These are phyloP conservation scores for Zanthoxylum bungeanum DNA, from an alignment of 345 rosid species.

Conservation along the genomic window DNA sequence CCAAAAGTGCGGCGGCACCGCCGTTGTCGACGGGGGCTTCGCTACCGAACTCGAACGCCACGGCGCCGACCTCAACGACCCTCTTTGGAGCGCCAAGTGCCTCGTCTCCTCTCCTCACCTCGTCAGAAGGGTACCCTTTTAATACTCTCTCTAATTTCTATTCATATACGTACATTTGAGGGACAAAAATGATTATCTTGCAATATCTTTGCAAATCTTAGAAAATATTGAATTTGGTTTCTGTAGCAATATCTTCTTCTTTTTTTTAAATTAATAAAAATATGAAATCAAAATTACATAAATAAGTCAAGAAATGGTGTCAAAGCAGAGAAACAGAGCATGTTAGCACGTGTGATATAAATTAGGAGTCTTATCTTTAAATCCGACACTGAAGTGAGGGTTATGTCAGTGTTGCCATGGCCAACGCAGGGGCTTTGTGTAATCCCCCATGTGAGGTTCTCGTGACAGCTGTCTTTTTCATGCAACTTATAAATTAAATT, in stretches of 20 bases:
- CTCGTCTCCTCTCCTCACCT: constrained; percentile 80
- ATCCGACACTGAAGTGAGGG: neutral
- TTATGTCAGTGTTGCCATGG: neutral
- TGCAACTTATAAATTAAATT: neutral
- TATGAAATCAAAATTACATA: neutral
- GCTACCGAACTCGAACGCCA: constrained; percentile 93
- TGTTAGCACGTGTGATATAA: neutral
- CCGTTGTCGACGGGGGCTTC: constrained; percentile 83
- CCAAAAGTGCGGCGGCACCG: constrained; percentile 66
- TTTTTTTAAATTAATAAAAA: too few species aligned
- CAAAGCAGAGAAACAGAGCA: constrained; percentile 1
- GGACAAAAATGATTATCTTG: neutral
- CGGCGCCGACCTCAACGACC: constrained; percentile 86
- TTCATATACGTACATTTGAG: neutral
- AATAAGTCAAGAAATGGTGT: neutral
- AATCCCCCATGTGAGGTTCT: neutral
- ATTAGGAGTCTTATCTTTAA: neutral
- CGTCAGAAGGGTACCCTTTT: constrained; percentile 55
- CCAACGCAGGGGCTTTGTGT: neutral
- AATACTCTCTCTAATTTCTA: neutral
- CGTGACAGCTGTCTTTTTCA: neutral
- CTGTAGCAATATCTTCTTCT: neutral
- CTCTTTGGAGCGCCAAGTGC: constrained; percentile 96
- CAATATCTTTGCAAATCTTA: neutral
- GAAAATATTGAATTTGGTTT: too few species aligned